Conservation (phyloP, 176 grass and related monocot species). For the Musa itinerans region DNA sequence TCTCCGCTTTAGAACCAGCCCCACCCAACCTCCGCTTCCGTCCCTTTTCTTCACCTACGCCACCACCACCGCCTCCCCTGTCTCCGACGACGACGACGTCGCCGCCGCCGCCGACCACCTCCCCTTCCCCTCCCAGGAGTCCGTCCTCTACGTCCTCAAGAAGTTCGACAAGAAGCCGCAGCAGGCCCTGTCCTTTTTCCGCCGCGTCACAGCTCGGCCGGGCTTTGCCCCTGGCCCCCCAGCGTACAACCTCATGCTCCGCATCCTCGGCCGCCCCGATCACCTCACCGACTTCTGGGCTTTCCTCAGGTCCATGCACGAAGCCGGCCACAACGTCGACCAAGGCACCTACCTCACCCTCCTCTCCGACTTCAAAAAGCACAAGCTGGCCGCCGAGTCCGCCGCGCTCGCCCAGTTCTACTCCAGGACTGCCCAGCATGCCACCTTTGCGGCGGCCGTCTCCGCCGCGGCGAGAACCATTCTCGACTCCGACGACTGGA, state of each 20-base stretch:
- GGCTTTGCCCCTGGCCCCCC: conserved; percentile 35
- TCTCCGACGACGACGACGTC: background rate
- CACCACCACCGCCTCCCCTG: background rate
- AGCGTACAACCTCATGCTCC: conserved; percentile 86
- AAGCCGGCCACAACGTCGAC: conserved; percentile 52
- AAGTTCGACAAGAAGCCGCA: conserved; percentile 52
- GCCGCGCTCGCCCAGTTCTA: conserved; percentile 37
- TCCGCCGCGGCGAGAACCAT: conserved; percentile 26
- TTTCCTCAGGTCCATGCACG: conserved; percentile 61
- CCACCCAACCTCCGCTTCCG: conserved; percentile 4
- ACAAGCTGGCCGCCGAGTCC: conserved; percentile 43
- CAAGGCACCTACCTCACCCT: conserved; percentile 66
- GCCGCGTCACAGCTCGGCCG: conserved; percentile 24
- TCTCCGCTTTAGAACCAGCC: conserved; percentile 29
- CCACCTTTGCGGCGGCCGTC: conserved; percentile 3
- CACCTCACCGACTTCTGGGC: conserved; percentile 58
- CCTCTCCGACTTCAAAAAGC: conserved; percentile 60
- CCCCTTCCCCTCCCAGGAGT: conserved; percentile 36
- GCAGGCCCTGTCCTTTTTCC: conserved; percentile 58
- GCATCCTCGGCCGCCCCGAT: conserved; percentile 43
- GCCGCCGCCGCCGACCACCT: background rate
- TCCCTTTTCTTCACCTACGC: conserved; percentile 3
- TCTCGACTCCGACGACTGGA: conserved; percentile 15
- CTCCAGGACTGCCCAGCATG: conserved; percentile 12
- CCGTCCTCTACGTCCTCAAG: conserved; percentile 64